phyloP scores from a whole-genome alignment of 495 filamentous ascomycete species.

The Haplographium delicatum region DNA sequence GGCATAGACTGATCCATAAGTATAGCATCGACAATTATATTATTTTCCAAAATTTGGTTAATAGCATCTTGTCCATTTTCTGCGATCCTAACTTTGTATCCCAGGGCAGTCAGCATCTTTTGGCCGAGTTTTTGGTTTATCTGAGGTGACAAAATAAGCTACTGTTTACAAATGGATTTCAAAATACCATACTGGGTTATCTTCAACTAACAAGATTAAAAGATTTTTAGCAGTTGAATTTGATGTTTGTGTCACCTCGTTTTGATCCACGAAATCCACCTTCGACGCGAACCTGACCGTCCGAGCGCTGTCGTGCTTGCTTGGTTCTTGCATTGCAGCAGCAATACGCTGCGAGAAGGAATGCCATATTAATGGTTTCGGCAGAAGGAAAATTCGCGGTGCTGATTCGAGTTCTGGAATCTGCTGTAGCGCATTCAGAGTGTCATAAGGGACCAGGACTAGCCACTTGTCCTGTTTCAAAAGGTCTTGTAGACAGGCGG shows the following conservation, averaged over 20 bases:
- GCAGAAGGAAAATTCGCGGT: slow-evolving; percentile 17
- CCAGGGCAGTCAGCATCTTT: slow-evolving; percentile 24
- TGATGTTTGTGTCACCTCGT: slow-evolving; percentile 12
- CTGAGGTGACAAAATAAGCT: slow-evolving; percentile 2
- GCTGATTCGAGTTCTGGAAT: slow-evolving; percentile 10
- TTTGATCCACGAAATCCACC: slow-evolving; percentile 19
- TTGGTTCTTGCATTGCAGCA: slow-evolving; percentile 7
- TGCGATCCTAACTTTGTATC: slow-evolving; percentile 20
- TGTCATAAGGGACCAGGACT: slow-evolving; percentile 25
- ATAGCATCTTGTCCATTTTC: slow-evolving; percentile 14
- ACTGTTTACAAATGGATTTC: neutral
- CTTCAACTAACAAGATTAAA: slow-evolving; percentile 25
- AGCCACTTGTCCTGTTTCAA: slow-evolving; percentile 16
- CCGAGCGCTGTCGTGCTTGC: slow-evolving; percentile 3
- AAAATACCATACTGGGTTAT: slow-evolving; percentile 22
- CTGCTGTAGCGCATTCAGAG: slow-evolving; percentile 17
- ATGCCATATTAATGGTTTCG: slow-evolving; percentile 27
- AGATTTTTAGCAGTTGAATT: slow-evolving; percentile 11
- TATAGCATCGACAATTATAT: slow-evolving; percentile 18
- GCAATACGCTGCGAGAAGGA: slow-evolving; percentile 23
- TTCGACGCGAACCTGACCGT: slow-evolving; percentile 23
- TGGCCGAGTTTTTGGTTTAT: slow-evolving; percentile 29
- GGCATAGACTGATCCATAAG: slow-evolving; percentile 30
- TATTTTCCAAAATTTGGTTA: neutral
- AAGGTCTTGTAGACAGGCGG: slow-evolving; percentile 11